Percentiles rank a stretch among this genome's conserved stretches.
phyloP scores from a whole-genome alignment of 768 basidiomycete species.

The Tylopilus cervinicoccineus region DNA sequence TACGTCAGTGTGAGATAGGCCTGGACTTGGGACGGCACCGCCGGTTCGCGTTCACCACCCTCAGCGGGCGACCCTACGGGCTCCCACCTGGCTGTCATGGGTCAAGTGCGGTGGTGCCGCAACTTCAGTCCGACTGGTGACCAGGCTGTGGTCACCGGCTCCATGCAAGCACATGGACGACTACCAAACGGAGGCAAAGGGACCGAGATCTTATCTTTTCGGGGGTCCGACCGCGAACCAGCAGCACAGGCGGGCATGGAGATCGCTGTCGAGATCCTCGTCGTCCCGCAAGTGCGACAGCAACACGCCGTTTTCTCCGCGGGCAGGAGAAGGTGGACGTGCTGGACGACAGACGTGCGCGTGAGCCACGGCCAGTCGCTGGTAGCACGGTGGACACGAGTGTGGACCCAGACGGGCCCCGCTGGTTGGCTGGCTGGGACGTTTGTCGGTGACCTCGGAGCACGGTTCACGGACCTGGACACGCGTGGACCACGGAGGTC shows the following conservation, averaged over 20 bases:
- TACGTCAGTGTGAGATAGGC: not conserved
- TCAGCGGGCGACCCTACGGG: not conserved
- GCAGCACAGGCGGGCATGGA: not conserved
- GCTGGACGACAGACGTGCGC: no score
- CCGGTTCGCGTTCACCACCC: not conserved
- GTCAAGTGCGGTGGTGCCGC: slow-evolving; percentile 5
- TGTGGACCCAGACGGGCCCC: no score
- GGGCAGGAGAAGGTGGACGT: no score
- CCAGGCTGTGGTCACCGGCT: not conserved
- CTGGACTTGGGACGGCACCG: not conserved
- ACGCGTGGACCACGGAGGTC: not conserved
- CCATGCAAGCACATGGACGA: not conserved
- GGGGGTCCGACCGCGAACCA: not conserved
- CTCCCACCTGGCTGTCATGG: not conserved
- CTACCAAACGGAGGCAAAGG: slow-evolving; percentile 2
- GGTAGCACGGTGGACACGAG: no score
- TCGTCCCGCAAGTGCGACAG: not conserved
- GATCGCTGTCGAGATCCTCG: slow-evolving; percentile 9
- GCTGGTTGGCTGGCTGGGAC: no score
- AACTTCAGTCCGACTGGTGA: not conserved
- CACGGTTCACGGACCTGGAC: not conserved
- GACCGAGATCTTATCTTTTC: slow-evolving; percentile 12
- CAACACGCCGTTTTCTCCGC: not conserved
- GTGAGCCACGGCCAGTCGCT: no score
- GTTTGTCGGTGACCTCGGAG: not conserved